A percentile compares a stretch with the other conserved stretches of the same genome.
Evolutionary conservation across 2,329 filamentous ascomycete genomes (phyloP).

Genomic region (Catunica adiposa): DNA sequence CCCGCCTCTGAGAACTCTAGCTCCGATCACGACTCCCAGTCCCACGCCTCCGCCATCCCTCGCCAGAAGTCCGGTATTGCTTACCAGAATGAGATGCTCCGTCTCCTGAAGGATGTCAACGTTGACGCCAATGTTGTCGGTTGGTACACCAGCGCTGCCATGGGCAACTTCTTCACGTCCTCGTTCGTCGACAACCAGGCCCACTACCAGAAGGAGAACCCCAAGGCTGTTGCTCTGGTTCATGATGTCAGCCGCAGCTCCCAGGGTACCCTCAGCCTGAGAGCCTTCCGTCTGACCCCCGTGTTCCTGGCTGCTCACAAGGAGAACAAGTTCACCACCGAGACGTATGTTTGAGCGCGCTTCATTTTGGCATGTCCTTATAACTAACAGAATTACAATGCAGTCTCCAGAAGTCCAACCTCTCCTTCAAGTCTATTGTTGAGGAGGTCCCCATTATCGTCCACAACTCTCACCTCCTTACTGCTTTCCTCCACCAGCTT

Average conservation of each 20-base stretch:
- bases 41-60: conserved; percentile 70
- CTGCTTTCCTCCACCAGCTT: conserved; percentile 84
- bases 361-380: not conserved
- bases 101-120: conserved; percentile 90
- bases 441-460: conserved; percentile 76
- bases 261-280: conserved; percentile 74
- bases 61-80: conserved; percentile 74
- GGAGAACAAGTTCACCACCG: conserved; percentile 94
- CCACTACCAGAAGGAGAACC: conserved; percentile 93
- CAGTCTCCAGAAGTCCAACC: conserved; percentile 85
- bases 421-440: conserved; percentile 87
- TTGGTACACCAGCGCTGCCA: conserved; percentile 96
- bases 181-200: conserved; percentile 96
- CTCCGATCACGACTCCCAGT: conserved; percentile 56
- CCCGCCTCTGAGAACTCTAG: conserved; percentile 60
- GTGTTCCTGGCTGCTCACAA: conserved; percentile 83
- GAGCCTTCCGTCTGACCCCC: conserved; percentile 79
- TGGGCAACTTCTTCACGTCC: conserved; percentile 94
- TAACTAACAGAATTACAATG: conserved; percentile 4
- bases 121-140: conserved; percentile 95
- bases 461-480: conserved; percentile 95
- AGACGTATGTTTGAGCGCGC: conserved; percentile 49
- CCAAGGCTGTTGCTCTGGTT: conserved; percentile 72
- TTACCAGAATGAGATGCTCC: conserved; percentile 96
- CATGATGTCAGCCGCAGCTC: conserved; percentile 93